Evolutionary conservation across 1,284 basidiomycete genomes (phyloP), one percentile per base, ranked within the genome.

Genomic region (Pseudozyma pruni): DNA sequence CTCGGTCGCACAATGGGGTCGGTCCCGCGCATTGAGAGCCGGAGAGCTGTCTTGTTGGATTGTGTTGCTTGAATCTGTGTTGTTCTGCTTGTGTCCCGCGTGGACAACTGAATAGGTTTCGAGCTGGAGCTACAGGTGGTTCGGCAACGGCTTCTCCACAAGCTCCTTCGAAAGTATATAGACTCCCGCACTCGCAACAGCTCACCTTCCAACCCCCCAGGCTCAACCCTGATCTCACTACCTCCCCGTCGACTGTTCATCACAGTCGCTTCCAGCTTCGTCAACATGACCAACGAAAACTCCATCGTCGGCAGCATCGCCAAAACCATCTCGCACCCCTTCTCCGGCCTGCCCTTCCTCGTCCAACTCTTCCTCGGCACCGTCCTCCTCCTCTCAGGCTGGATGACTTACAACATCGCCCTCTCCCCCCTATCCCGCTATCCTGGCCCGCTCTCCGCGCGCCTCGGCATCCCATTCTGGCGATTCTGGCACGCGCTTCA

Each of bases 391-490:
- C 32, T 48, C 8, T 41, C 39, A n/a, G 56, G 40, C 27, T 70
- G 60, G 60, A 60, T 63, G 51, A 9, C 53, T 14, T 72, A 75
- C 56, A 70, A 68, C 41, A 8, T 56, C 23, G 46, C 51, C 16
- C 25, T 75, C 14, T 73, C 70, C 3, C 74, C 74, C 5, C 58
- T 74, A 4, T 51, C 74, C 13, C 54, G 60, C 22, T 66, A 64
- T 35, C 74, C 74, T 2, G 74, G 74, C 2, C 74, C 74, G 0
- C 42, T 74, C 13, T 58, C 66, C 10, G 74, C 72, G 0, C 50
- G 56, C 7, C 56, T 70, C 14, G 74, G 74, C 31, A 48, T 75
- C 13, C 74, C 74, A 4, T 48, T 74, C n/a, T 74, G 70, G 70
- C 56, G 57, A 14, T 67, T 73, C 43, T 63, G 50, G 45, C 71